These are phyloP conservation scores for Fusarium nodosum DNA, from an alignment of 2,329 filamentous ascomycete genomes.

Conservation along the genomic window DNA sequence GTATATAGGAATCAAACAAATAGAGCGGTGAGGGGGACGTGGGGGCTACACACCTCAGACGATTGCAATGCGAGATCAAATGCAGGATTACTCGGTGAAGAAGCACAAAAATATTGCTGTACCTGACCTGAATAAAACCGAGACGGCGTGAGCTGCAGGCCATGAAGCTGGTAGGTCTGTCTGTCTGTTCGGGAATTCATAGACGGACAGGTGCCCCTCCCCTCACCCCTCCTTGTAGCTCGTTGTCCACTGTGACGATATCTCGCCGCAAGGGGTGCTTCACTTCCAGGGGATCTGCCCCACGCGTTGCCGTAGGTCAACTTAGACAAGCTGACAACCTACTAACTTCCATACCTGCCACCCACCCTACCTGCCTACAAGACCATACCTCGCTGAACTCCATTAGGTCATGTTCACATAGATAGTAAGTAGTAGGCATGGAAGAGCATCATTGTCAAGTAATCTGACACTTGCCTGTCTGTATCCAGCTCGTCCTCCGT, in stretches of 20 bases:
- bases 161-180: constrained; percentile 2
- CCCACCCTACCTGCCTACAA: no score
- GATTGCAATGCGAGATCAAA: constrained; percentile 36
- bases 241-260: constrained; percentile 39
- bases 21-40: constrained; percentile 38
- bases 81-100: constrained; percentile 35
- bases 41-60: constrained; percentile 25
- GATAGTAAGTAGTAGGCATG: background rate
- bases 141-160: constrained; percentile 16
- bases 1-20: background rate
- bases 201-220: constrained; percentile 15
- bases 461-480: background rate
- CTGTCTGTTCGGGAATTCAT: constrained; percentile 17
- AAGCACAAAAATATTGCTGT: constrained; percentile 7
- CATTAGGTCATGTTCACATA: background rate
- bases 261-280: constrained; percentile 25
- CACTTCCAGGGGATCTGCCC: constrained; percentile 24
- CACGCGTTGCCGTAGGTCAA: constrained; percentile 16
- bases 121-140: constrained; percentile 18
- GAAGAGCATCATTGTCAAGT: background rate
- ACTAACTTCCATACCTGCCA: no score
- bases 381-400: background rate
- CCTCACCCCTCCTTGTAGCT: constrained; percentile 23
- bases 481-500: background rate
- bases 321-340: constrained; percentile 11